phyloP scores from a whole-genome alignment of 495 filamentous ascomycete species.

The Neurospora sp. region DNA sequence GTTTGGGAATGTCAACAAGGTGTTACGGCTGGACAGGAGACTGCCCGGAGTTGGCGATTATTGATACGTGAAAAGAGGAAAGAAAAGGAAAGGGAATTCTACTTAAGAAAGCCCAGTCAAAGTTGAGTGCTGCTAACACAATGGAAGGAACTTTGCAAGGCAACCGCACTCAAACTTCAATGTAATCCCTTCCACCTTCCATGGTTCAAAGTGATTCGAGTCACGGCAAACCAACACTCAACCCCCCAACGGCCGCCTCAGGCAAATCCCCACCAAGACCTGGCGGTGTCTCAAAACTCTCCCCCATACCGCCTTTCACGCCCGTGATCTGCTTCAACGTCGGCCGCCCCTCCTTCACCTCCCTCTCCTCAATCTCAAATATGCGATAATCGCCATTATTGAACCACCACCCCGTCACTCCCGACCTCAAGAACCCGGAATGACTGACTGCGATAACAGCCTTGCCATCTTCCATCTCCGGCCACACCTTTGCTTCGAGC shows the following conservation, averaged over 20 bases:
- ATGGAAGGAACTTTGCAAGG: background rate
- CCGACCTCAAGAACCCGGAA: conserved; percentile 44
- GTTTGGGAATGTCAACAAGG: background rate
- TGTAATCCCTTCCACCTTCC: background rate
- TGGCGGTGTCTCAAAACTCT: background rate
- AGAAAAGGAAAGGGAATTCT: background rate
- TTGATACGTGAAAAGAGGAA: background rate
- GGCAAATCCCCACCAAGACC: background rate
- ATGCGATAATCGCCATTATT: conserved; percentile 53
- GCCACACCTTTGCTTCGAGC: conserved; percentile 30
- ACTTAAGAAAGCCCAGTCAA: background rate
- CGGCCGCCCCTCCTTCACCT: conserved; percentile 17
- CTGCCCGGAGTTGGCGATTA: background rate
- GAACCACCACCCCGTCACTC: conserved; percentile 36
- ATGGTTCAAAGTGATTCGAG: background rate
- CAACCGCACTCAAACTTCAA: background rate
- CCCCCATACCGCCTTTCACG: conserved; percentile 22
- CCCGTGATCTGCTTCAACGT: conserved; percentile 23
- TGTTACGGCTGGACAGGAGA: background rate
- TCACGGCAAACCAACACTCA: background rate
- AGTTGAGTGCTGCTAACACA: background rate
- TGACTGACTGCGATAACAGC: conserved; percentile 51
- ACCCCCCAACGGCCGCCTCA: background rate
- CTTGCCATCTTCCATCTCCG: conserved; percentile 34
- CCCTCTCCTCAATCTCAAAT: conserved; percentile 41